Base-by-base conservation (phyloP, 768 basidiomycete genomes). In the Neoboletus subvelutipes region DNA sequence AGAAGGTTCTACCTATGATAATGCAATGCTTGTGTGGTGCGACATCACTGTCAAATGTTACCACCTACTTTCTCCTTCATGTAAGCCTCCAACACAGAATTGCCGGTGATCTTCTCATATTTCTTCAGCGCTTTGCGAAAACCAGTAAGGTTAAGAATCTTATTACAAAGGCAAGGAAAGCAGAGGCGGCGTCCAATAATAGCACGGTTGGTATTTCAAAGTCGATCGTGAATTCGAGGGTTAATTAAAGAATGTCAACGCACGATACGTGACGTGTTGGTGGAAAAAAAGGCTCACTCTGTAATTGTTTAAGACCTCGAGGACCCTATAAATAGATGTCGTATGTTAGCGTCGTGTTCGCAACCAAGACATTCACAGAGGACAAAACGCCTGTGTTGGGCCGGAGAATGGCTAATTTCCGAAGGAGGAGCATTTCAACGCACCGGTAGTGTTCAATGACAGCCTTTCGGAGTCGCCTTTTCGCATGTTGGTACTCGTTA, bases 221-320 rank as follows among this genome's bases (percentile, higher is more conserved):
- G 24, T 42, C 26, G 18, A 45, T 34, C 10, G n/a, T 15, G 39
- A 18, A 17, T n/a, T 24, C 4, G 24, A 43, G n/a, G 48, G 24
- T 50, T 18, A 37, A 24, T 34, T 9, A 17, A 36, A n/a, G n/a
- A n/a, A n/a, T n/a, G 34, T 48, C 24, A 48, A 34, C 18, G 24
- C n/a, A n/a, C 17, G 45, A 39, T 37, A 54, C 17, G n/a, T 7
- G 46, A n/a, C 15, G 7, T 8, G 4, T 6, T 11, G 1, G 24
- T 8, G 9, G 8, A 29, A 46, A 39, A 37, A 17, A 53, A 33
- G 20, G 5, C 50, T 33, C 50, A 92, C 92, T 28, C 92, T 81
- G 70, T 96, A 98, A 69, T 96, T 92, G 64, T 93, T 90, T 59
- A 98, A 76, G 48, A 89, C 76, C 68, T 97, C 94, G 40, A 96